Evolutionary conservation across 1,284 basidiomycete species (phyloP), one percentile per base, ranked within the genome.

Genomic region (Tilletia setariae): DNA sequence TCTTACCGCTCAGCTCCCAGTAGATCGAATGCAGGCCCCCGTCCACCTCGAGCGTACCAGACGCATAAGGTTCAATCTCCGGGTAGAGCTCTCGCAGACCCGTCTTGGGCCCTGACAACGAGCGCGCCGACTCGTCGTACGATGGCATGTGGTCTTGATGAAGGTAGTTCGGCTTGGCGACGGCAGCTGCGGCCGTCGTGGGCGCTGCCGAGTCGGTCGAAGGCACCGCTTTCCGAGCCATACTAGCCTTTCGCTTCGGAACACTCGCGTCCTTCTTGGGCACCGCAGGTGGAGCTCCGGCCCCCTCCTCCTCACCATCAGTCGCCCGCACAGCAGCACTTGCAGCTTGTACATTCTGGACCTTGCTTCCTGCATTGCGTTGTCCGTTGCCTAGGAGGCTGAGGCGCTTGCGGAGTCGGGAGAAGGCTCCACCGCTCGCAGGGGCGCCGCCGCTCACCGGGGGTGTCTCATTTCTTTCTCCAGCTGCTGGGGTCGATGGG

Each of bases 1-100:
- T 63, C 59, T 79, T 78, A 13, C 79, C 79, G 35, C 72, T 68
- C 70, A 72, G 74, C 46, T 78, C 76, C 71, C 74, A 80, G 67
- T 74, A 78, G 65, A 81, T 67, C 23, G 68, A 67, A 70, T 81
- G 79, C 51, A 46, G 19, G 1, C 70, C 68, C 0, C 65, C 66
- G 21, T 64, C 49, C 15, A 79, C 77, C 6, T 68, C 63, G 21
- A 78, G 68, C 16, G 56, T 67, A 8, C 78, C 77, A 8, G 69
- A 72, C 51, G 78, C 76, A 70, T 73, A 80, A 0, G 78, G 72
- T 42, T 80, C 77, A 66, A 79, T 72, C 15, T 53, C 40, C 7
- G 78, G 78, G 44, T 80, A 80, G 6, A 72, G 72, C 28, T 68
- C 42, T 13, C 76, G 69, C 0, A 80, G 66, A 13, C 56, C 46